These are phyloP conservation scores for Wickerhamomyces strasburgensis DNA, from an alignment of 805 yeast species.

Conservation along the genomic window DNA sequence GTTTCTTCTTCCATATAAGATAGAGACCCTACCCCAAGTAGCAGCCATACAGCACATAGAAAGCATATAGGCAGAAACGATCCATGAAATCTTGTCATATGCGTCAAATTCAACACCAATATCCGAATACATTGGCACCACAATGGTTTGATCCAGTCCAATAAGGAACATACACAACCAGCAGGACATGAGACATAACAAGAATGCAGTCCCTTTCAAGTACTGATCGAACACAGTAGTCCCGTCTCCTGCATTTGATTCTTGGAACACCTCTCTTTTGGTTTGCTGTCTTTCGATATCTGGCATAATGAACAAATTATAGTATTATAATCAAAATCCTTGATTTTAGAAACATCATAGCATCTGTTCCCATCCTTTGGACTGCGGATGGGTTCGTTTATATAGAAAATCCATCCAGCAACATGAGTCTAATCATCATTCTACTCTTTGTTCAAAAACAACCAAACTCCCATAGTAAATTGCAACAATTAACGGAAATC, in stretches of 20 bases:
- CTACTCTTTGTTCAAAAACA: too few relatives aligned
- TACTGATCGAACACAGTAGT: slow-evolving; percentile 13
- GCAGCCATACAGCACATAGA: slow-evolving; percentile 49
- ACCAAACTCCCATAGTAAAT: too few relatives aligned
- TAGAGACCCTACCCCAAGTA: slow-evolving; percentile 50
- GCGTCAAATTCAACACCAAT: slow-evolving; percentile 46
- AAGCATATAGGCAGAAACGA: slow-evolving; percentile 47
- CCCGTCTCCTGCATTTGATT: slow-evolving; percentile 20
- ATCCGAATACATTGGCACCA: slow-evolving; percentile 41
- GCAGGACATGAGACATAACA: slow-evolving; percentile 19
- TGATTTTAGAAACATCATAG: too few relatives aligned
- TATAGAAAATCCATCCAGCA: too few relatives aligned
- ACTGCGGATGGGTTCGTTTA: too few relatives aligned
- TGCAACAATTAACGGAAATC: too few relatives aligned
- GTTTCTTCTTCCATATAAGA: slow-evolving; percentile 51
- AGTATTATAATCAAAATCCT: too few relatives aligned
- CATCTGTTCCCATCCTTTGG: too few relatives aligned
- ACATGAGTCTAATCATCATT: too few relatives aligned
- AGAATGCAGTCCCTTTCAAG: slow-evolving; percentile 10
- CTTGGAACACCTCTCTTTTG: slow-evolving; percentile 1
- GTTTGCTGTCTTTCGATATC: not conserved
- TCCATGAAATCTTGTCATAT: slow-evolving; percentile 53
- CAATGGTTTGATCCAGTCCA: slow-evolving; percentile 56
- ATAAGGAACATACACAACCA: slow-evolving; percentile 24
- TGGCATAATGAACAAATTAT: too few relatives aligned